Evolutionary conservation across 805 yeast species (phyloP), one percentile per base, ranked within the genome.

Genomic region (Candida michaelii): DNA sequence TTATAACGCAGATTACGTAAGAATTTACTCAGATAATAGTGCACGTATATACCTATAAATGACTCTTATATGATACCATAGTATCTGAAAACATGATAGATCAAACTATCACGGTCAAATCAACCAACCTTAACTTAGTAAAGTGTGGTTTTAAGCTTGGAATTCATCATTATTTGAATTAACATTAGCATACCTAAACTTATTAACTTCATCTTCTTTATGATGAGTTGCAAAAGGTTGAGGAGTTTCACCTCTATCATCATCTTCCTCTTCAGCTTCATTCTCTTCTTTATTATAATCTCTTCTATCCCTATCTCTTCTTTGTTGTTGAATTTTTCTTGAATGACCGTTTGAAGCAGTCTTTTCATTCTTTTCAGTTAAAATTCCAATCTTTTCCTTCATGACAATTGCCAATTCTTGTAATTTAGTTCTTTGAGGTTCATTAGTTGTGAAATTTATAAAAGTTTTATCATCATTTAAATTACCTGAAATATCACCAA

Each of bases 351-450:
- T 86, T 36, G 85, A 77, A 41, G 87, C 85, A 40, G 88, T 76
- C 63, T 88, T 82, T 65, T 88, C 96, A 62, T 87, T 88, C 71
- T 87, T 81, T 64, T 89, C 96, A 42, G 85, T 78, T 52, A 89
- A 75, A 56, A 83, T 80, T 44, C 76, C 77, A 40, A 86, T 83
- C 74, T 84, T 85, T 48, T 89, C 96, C 49, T 88, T 85, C 69
- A 93, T 75, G 35, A 83, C 79, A 49, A 89, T 72, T 15, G 97
- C 95, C 58, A 91, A 76, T 62, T 85, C 89, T 74, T 91, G 97
- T 65, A 91, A 76, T 60, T 81, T 84, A 47, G 93, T 76, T 53
- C 89, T 78, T 60, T 86, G 96, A 40, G 81, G 86, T 51, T 86
- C 90, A 54, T 80, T 80, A 43, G 81, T 74, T 36, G 53, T 57